Base-by-base conservation (phyloP, 2,329 filamentous ascomycete genomes). In the Xylaria sp. region DNA sequence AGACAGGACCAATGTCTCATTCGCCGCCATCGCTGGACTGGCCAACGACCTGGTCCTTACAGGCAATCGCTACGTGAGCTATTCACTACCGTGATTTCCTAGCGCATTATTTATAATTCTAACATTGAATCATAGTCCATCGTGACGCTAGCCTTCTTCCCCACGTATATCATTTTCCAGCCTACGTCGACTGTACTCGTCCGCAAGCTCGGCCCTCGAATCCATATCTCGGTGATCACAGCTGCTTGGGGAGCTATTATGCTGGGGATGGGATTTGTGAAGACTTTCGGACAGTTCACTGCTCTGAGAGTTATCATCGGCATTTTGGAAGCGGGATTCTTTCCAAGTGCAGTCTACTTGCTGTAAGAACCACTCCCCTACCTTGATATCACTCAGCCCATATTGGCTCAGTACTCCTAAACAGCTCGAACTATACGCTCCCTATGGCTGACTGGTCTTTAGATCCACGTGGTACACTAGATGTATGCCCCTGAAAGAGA, bases 1-100 rank as follows among this genome's bases (percentile, higher is more conserved):
- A 88, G 93, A 96, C 76, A 85, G 93, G 36, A 93, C 91, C 1
- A 95, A 95, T 78, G 81, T 94, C 77, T 88, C 88, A n/a, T 84
- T 88, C 24, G 92, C 92, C 48, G 88, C 88, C 54, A 90, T 95
- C 77, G 92, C 93, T 21, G 92, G 86, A 61, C 87, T 88, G 85
- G 74, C 76, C 17, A 70, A 69, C 1, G 86, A 88, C 56, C 78
- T 89, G 30, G 55, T 75, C 2, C 78, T 89, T 1, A 53, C 81
- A 1, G 82, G 81, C 5, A 81, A 82, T 61, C 81, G 83, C 75
- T 79, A 79, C 48, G 75, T 77, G 50, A 74, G 69, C 17, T 51
- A 24, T 19, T 56, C 34, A 27, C 27, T 32, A 27, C 32, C 4
- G 3, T 17, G 4, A 8, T n/a, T 63, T 24, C 1, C 4, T 27